Evolutionary conservation across 179 eudicot genomes (phyloP), one percentile per base, ranked within the genome.

Genomic region (Camellia oleifera): DNA sequence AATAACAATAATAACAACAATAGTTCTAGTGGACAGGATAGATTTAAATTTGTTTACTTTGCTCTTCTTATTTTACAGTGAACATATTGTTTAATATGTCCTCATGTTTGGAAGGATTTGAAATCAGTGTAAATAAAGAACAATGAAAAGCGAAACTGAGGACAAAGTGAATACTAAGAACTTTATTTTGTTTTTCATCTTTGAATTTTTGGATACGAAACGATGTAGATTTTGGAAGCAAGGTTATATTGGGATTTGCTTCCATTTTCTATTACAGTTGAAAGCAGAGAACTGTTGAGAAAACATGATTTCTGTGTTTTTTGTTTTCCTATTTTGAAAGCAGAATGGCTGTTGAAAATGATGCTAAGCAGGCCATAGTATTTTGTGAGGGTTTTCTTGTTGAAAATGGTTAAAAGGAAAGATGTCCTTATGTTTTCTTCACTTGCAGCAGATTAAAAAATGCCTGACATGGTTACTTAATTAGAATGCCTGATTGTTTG

Each of bases 371-470:
- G 26, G 23, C 17, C 7, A 60, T 13, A 3, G 67, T 26, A 11
- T 44, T 53, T 58, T 12, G 26, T 54, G 17, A 42, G 23, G 15
- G 40, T 54, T 11, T 71, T 26, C 62, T 72, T 26, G 62, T 14
- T 46, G 3, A 58, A 46, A 23, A 62, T 0, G 66, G 52, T 69
- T 54, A 26, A 40, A 18, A 1, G 18, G 17, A 44, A 26, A 23
- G 3, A 17, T 12, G 8, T 17, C 14, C 74, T 74, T 71, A 57
- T 69, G 64, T 62, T 78, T 54, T 57, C 56, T 78, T 57, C 52
- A 78, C 54, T 79, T 72, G 18, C 54, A 53, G 54, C 5, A 54
- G 74, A 17, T 40, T 57, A 13, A 3, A 78, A 32, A 32, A 32
- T 32, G 40, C 40, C 40, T 2, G 40, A 63, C 40, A 61, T 45